phyloP scores from a whole-genome alignment of 2,329 filamentous ascomycete species.

The Bipolaris bicolor region DNA sequence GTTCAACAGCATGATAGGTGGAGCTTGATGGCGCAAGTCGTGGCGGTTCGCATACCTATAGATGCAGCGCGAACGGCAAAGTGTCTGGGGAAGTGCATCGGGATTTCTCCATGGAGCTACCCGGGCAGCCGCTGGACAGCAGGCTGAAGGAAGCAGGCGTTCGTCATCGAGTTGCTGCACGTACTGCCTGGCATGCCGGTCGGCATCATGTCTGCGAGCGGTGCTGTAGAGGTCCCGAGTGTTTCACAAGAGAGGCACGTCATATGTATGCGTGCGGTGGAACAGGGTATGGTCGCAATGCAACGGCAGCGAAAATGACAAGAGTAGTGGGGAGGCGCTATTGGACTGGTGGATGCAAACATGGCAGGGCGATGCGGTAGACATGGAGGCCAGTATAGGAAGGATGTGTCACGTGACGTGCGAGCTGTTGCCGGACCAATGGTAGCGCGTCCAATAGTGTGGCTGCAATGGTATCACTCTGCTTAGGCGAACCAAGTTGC shows the following conservation, averaged over 20 bases:
- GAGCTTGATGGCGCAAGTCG: slow-evolving; percentile 21
- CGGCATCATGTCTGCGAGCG: slow-evolving; percentile 15
- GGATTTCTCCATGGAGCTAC: slow-evolving; percentile 25
- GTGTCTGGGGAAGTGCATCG: slow-evolving; percentile 25
- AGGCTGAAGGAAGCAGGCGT: slow-evolving; percentile 28
- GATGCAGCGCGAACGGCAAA: slow-evolving; percentile 17
- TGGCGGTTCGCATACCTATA: slow-evolving; percentile 19
- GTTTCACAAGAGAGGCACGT: slow-evolving; percentile 18
- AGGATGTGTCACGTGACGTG: not conserved
- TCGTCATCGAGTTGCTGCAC: slow-evolving; percentile 32
- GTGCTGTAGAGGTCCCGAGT: slow-evolving; percentile 14
- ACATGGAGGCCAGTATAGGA: not conserved
- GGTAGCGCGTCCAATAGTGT: not conserved
- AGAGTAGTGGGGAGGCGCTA: not conserved
- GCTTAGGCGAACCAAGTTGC: not conserved
- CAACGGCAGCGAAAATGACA: slow-evolving; percentile 1
- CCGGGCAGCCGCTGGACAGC: slow-evolving; percentile 15
- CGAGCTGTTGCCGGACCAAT: not conserved
- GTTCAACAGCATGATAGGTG: slow-evolving; percentile 22
- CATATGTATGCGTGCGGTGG: slow-evolving; percentile 15
- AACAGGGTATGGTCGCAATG: slow-evolving; percentile 3
- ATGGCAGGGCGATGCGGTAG: not conserved
- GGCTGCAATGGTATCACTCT: not conserved
- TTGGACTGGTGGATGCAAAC: slow-evolving; percentile 4
- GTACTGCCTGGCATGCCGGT: slow-evolving; percentile 21